Percentiles rank a stretch among this genome's conserved stretches.
Evolutionary conservation across 2,329 filamentous ascomycete genomes (phyloP).

Genomic region (Triangularia setosa): DNA sequence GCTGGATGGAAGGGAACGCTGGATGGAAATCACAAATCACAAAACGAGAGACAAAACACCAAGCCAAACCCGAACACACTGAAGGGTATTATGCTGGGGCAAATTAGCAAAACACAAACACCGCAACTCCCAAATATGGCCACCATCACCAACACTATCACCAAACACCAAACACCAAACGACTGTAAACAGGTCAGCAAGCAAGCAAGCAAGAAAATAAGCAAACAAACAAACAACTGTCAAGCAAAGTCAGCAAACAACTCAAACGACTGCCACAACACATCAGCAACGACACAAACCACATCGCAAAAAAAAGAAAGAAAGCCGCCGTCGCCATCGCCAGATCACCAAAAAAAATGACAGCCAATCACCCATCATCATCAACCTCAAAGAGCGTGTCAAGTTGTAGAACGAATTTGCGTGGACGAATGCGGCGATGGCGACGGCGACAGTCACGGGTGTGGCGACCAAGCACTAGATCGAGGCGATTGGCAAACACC

Average conservation of each 20-base stretch:
- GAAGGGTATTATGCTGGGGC: not conserved
- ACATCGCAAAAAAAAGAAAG: not conserved
- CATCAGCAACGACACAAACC: too few relatives aligned
- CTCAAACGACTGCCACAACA: not conserved
- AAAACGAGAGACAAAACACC: not conserved
- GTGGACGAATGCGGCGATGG: not conserved
- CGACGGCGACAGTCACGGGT: too few relatives aligned
- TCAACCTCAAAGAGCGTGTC: not conserved
- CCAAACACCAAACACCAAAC: not conserved
- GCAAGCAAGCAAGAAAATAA: not conserved
- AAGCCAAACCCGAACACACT: not conserved
- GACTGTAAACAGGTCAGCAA: too few relatives aligned
- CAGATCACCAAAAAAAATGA: not conserved
- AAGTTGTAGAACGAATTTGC: not conserved
- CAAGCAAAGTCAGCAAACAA: not conserved
- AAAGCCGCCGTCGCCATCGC: too few relatives aligned
- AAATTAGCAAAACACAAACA: not conserved
- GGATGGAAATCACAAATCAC: not conserved
- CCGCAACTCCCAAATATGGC: not conserved
- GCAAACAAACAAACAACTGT: not conserved
- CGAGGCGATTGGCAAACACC: too few relatives aligned
- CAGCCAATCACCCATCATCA: not conserved
- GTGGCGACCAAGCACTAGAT: too few relatives aligned
- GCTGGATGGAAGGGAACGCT: not conserved
- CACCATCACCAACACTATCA: not conserved